These are phyloP conservation scores for Claviceps pazoutovae DNA, from an alignment of 2,329 filamentous ascomycete genomes.

Conservation along the genomic window DNA sequence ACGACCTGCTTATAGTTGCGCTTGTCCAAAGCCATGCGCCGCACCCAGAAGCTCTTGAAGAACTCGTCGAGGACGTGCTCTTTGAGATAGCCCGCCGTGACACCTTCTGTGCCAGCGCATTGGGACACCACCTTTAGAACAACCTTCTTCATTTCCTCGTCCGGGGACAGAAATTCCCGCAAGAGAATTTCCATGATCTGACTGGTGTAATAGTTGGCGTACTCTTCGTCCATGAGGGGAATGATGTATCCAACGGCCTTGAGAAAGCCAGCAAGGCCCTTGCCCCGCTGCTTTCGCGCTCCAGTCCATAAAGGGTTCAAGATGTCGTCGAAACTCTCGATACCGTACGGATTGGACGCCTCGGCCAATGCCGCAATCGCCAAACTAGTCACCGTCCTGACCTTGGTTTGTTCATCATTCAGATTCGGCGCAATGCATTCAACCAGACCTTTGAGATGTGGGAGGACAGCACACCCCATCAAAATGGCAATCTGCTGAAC, in stretches of 20 bases:
- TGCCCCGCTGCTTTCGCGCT: constrained; percentile 88
- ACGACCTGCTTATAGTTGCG: constrained; percentile 96
- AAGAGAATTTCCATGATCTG: constrained; percentile 98
- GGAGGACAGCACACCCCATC: constrained; percentile 94
- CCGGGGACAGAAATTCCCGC: constrained; percentile 88
- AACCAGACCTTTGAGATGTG: constrained; percentile 88
- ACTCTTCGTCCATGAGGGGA: constrained; percentile 97
- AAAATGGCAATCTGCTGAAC: constrained; percentile 97
- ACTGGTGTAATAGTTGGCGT: constrained; percentile 95
- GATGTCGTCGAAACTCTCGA: constrained; percentile 97
- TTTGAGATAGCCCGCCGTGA: constrained; percentile 88
- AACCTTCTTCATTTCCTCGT: constrained; percentile 99
- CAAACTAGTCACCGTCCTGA: constrained; percentile 87
- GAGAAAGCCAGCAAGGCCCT: constrained; percentile 86
- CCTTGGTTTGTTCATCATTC: constrained; percentile 96
- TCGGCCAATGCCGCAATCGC: constrained; percentile 91
- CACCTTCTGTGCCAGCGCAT: constrained; percentile 85
- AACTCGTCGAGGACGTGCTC: constrained; percentile 92
- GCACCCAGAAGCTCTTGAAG: constrained; percentile 98
- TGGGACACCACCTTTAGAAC: constrained; percentile 95
- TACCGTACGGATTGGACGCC: constrained; percentile 95
- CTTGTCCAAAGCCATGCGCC: constrained; percentile 92
- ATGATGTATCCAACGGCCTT: constrained; percentile 98
- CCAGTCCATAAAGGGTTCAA: constrained; percentile 95
- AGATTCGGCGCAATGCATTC: constrained; percentile 94